Evolutionary conservation across 2,329 filamentous ascomycete genomes (phyloP).

Genomic region (Dactylellina parvicollis): DNA sequence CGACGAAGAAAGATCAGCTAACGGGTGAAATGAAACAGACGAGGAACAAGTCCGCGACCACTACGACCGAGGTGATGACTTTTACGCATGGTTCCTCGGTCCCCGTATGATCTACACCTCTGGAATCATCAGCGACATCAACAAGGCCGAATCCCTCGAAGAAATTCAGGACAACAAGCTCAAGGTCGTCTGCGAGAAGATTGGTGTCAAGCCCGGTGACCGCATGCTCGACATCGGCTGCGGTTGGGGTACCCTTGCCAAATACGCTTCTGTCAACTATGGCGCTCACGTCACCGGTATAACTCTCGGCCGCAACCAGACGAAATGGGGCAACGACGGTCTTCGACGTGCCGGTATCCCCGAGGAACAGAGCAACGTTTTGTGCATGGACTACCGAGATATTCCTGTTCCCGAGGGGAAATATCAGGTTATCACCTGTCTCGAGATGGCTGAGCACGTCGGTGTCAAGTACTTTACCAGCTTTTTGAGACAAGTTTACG

Average conservation of each 20-base stretch:
- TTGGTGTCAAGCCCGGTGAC: slow-evolving; percentile 82
- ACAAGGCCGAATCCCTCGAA: slow-evolving; percentile 88
- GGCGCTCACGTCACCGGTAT: slow-evolving; percentile 86
- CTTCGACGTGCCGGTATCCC: slow-evolving; percentile 82
- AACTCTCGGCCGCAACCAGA: slow-evolving; percentile 95
- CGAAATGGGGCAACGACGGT: slow-evolving; percentile 92
- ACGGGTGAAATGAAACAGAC: slow-evolving; percentile 66
- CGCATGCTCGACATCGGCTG: slow-evolving; percentile 92
- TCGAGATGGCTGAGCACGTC: slow-evolving; percentile 99
- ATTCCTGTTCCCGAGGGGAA: slow-evolving; percentile 79
- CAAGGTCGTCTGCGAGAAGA: slow-evolving; percentile 94
- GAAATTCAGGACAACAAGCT: slow-evolving; percentile 98
- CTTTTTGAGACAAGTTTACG: slow-evolving; percentile 86
- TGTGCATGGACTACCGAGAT: slow-evolving; percentile 98
- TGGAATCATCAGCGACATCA: slow-evolving; percentile 88
- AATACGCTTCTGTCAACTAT: slow-evolving; percentile 92
- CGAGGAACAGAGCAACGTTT: slow-evolving; percentile 87
- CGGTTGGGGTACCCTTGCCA: slow-evolving; percentile 95
- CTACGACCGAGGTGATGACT: slow-evolving; percentile 97
- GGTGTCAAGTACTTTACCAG: slow-evolving; percentile 85
- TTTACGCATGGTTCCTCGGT: slow-evolving; percentile 98
- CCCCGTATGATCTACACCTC: slow-evolving; percentile 99
- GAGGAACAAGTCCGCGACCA: slow-evolving; percentile 98
- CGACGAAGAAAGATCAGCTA: background rate
- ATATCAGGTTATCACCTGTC: slow-evolving; percentile 95